These are phyloP conservation scores for Coemansia furcata DNA, from an alignment of 192 early-diverging fungal genomes.

Conservation along the genomic window DNA sequence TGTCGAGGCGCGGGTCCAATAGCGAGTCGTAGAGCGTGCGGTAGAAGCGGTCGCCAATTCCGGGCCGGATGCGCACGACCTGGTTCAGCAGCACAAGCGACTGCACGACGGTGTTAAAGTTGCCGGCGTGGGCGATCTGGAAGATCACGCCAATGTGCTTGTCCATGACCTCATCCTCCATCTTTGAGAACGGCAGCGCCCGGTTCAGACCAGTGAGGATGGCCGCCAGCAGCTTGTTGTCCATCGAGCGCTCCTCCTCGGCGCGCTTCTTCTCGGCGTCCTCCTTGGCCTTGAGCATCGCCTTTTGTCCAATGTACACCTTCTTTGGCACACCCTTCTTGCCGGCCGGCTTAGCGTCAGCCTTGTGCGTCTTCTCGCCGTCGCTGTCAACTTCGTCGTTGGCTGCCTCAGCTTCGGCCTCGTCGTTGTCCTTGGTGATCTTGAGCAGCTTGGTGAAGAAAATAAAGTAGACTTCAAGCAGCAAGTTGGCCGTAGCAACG, in stretches of 20 bases:
- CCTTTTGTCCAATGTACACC: slow-evolving; percentile 49
- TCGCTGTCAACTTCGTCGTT: slow-evolving; percentile 52
- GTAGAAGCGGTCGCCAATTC: slow-evolving; percentile 84
- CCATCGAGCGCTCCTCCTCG: slow-evolving; percentile 48
- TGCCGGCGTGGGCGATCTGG: slow-evolving; percentile 82
- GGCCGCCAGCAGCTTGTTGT: slow-evolving; percentile 82
- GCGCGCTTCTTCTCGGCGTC: slow-evolving; percentile 48
- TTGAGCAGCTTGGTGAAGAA: slow-evolving; percentile 83
- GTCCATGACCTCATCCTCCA: slow-evolving; percentile 76
- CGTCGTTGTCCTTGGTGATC: slow-evolving; percentile 49
- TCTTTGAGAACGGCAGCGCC: slow-evolving; percentile 84
- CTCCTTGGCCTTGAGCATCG: slow-evolving; percentile 49
- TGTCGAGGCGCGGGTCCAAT: slow-evolving; percentile 73
- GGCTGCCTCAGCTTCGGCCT: slow-evolving; percentile 55
- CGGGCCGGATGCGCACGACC: slow-evolving; percentile 38
- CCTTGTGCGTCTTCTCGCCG: slow-evolving; percentile 51
- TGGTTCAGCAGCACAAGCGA: slow-evolving; percentile 87
- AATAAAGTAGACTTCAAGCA: slow-evolving; percentile 89
- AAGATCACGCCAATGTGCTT: slow-evolving; percentile 87
- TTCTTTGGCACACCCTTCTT: slow-evolving; percentile 23
- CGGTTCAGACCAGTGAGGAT: slow-evolving; percentile 94
- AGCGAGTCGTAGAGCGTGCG: slow-evolving; percentile 87
- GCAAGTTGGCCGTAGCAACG: slow-evolving; percentile 69
- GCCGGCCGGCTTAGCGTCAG: slow-evolving; percentile 21
- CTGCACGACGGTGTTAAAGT: slow-evolving; percentile 93